phyloP scores from a whole-genome alignment of 2,329 filamentous ascomycete genomes.

The Tolypocladium tropicale region DNA sequence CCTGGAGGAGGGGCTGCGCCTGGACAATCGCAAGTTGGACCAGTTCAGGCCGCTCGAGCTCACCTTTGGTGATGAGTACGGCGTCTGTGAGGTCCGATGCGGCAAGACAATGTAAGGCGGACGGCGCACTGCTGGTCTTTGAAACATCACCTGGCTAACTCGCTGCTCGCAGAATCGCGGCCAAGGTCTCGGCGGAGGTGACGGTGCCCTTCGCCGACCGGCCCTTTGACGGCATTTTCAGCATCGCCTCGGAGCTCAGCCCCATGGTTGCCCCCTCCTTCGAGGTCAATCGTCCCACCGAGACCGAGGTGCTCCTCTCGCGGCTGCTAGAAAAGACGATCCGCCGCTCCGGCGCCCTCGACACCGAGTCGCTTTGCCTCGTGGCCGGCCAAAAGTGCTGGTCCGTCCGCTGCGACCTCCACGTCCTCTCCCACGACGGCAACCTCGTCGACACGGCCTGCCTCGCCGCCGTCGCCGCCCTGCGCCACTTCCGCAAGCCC shows the following conservation, averaged over 20 bases:
- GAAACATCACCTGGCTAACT: neutral
- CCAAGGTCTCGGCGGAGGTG: slow-evolving; percentile 80
- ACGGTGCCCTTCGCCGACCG: slow-evolving; percentile 77
- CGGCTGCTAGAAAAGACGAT: slow-evolving; percentile 89
- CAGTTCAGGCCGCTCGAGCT: slow-evolving; percentile 70
- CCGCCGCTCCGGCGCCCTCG: slow-evolving; percentile 80
- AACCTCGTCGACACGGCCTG: slow-evolving; percentile 81
- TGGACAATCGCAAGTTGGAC: slow-evolving; percentile 77
- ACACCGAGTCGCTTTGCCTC: slow-evolving; percentile 92
- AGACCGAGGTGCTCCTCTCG: slow-evolving; percentile 76
- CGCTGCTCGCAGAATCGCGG: slow-evolving; percentile 53
- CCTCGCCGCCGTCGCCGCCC: slow-evolving; percentile 74
- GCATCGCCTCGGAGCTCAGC: slow-evolving; percentile 80
- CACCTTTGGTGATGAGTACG: slow-evolving; percentile 82
- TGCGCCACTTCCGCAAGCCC: slow-evolving; percentile 85
- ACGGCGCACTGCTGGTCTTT: slow-evolving; percentile 1
- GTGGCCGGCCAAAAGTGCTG: slow-evolving; percentile 86
- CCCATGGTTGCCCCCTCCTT: slow-evolving; percentile 88
- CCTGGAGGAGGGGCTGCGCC: slow-evolving; percentile 66
- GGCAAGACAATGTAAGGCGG: slow-evolving; percentile 73
- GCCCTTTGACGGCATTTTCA: slow-evolving; percentile 92
- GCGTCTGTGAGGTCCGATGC: slow-evolving; percentile 74
- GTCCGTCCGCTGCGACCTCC: slow-evolving; percentile 81
- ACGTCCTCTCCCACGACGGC: slow-evolving; percentile 85
- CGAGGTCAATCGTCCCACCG: slow-evolving; percentile 73